These are phyloP conservation scores for Knoxia roxburghii DNA, from an alignment of 257 asterid genomes.

Conservation along the genomic window DNA sequence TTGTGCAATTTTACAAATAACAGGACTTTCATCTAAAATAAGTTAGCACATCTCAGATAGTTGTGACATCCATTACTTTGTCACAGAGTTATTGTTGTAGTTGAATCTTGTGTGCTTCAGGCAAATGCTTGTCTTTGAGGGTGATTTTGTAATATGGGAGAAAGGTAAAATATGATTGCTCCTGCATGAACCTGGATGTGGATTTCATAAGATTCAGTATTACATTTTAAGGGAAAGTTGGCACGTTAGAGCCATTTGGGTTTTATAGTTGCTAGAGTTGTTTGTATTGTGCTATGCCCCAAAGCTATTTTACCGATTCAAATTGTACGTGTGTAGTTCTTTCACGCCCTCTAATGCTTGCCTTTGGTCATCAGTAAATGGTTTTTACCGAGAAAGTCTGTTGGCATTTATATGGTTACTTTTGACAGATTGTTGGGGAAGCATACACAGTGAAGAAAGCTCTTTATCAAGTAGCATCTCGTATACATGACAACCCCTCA, in stretches of 20 bases:
- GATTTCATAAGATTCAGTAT: not conserved
- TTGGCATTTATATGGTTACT: too few relatives aligned
- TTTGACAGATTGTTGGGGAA: slow-evolving; percentile 63
- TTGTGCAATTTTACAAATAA: not conserved
- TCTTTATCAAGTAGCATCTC: slow-evolving; percentile 62
- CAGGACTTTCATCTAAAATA: not conserved
- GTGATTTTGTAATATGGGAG: too few relatives aligned
- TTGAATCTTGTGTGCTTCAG: too few relatives aligned
- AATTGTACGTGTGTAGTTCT: not conserved
- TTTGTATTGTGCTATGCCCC: not conserved
- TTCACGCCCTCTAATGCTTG: slow-evolving; percentile 2
- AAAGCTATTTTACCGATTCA: not conserved
- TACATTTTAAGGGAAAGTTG: not conserved
- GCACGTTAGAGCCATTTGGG: not conserved
- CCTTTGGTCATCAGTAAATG: slow-evolving; percentile 12
- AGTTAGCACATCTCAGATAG: not conserved
- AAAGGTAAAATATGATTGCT: too few relatives aligned
- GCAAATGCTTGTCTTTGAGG: too few relatives aligned
- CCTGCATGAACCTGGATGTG: not conserved
- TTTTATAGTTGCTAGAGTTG: not conserved
- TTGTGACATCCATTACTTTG: not conserved
- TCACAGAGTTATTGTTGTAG: too few relatives aligned
- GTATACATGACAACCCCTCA: slow-evolving; percentile 79
- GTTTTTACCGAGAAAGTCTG: not conserved
- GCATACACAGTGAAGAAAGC: slow-evolving; percentile 52